Percentiles rank a stretch among this genome's conserved stretches.
phyloP scores from a whole-genome alignment of 441 rosid genomes.

The Gossypium gossypioides region DNA sequence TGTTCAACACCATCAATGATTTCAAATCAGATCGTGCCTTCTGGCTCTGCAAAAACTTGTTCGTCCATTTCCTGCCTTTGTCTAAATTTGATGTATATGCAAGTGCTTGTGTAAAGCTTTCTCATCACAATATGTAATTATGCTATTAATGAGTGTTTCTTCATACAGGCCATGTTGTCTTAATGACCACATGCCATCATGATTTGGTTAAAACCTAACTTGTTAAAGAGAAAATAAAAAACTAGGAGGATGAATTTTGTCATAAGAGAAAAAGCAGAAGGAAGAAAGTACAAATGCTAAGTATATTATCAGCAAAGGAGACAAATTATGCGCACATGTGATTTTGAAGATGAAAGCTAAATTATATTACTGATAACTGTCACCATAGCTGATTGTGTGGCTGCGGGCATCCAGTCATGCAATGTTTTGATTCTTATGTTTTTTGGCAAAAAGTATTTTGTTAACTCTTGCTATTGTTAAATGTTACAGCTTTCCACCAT shows the following conservation, averaged over 20 bases:
- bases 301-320: neutral
- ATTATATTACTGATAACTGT: neutral
- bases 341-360: neutral
- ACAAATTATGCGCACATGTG: neutral
- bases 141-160: neutral
- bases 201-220: neutral
- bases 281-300: neutral
- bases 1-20: conserved; percentile 46
- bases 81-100: neutral
- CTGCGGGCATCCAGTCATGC: neutral
- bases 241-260: neutral
- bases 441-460: neutral
- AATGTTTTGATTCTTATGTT: neutral
- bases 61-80: conserved; percentile 18
- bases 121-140: neutral
- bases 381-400: neutral
- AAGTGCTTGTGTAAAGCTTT: conserved; percentile 4
- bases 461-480: neutral
- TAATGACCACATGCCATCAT: neutral
- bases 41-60: conserved; percentile 68
- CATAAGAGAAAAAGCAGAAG: neutral
- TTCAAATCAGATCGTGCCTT: conserved; percentile 61
- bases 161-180: neutral
- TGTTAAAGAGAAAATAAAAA: neutral
- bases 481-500: neutral